Evolutionary conservation across 2,329 filamentous ascomycete species (phyloP).

Genomic region (Pseudogymnoascus sp.): DNA sequence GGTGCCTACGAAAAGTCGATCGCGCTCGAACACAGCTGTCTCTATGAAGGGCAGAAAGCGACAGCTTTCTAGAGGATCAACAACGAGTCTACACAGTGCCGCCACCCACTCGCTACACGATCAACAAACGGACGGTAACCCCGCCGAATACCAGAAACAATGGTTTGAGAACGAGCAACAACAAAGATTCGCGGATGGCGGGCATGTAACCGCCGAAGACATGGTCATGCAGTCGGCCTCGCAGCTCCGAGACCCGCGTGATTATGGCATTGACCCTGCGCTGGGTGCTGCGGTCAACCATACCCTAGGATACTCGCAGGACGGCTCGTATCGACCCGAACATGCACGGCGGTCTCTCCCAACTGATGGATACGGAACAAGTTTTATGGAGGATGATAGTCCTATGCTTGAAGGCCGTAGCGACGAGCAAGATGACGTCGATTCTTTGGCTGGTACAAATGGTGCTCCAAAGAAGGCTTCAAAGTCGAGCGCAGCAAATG

Average conservation of each 20-base stretch:
- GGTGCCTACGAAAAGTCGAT: constrained; percentile 35
- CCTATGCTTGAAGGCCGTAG: constrained; percentile 49
- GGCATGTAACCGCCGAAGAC: constrained; percentile 47
- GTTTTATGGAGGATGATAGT: constrained; percentile 50
- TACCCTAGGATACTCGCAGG: constrained; percentile 37
- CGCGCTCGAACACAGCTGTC: constrained; percentile 38
- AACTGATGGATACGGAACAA: constrained; percentile 45
- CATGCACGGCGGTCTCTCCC: constrained; percentile 44
- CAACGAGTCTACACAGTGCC: constrained; percentile 37
- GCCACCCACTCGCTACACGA: constrained; percentile 25
- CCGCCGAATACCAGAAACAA: constrained; percentile 25
- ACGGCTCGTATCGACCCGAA: constrained; percentile 31
- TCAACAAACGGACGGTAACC: constrained; percentile 22
- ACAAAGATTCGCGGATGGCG: constrained; percentile 23
- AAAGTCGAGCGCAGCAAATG: constrained; percentile 69
- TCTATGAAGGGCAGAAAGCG: constrained; percentile 36
- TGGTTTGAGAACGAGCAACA: constrained; percentile 29
- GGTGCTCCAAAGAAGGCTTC: constrained; percentile 49
- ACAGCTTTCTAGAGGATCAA: constrained; percentile 40
- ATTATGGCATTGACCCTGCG: constrained; percentile 42
- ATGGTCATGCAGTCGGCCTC: constrained; percentile 51
- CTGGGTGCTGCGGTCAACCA: constrained; percentile 42
- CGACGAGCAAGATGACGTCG: constrained; percentile 51
- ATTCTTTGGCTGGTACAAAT: constrained; percentile 40
- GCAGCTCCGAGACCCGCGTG: constrained; percentile 45